Base-by-base conservation (phyloP, 768 basidiomycete species). In the Amanita molliuscula region DNA sequence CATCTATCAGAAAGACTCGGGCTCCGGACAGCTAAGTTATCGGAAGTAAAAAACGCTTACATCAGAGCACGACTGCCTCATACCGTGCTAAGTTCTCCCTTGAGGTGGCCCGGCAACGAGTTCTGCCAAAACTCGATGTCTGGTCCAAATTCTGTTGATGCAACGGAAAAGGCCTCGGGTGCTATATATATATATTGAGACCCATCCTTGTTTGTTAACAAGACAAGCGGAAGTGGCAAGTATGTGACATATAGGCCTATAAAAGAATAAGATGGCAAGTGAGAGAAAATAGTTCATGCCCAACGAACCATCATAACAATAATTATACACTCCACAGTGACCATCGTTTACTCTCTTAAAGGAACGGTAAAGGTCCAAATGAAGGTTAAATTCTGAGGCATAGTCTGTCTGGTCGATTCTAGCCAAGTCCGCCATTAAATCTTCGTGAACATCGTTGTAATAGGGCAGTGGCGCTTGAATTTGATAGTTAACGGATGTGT, bases 401-500 rank as follows among this genome's bases (percentile, higher is more conserved):
- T 80, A 81, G 1, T 58, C 47, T 50, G 69, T 67, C 21, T 55
- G 53, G 36, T 63, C 67, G 50, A 79, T 78, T 37, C 74, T 66
- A 6, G 67, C 70, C 37, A 81, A 61, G 58, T 79, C 78, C 10
- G 61, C 67, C 15, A 69, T 60, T 9, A 82, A 56, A 56, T 83
- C 73, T 56, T 79, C 78, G 50, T 80, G 78, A 6, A 82, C 78
- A 50, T 79, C 77, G 2, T 64, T 54, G 8, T 68, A 59, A 57
- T 77, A 81, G 4, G 79, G 79, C 18, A 62, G 58, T 0, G 78
- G 78, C 1, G 79, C 79, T 46, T 66, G 64, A 37, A 76, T 68
- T 60, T 80, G 73, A 51, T 81, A 81, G 64, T 79, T 81, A 21
- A 75, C 71, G 2, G 79, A 81, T 0, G 79, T 77, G 57, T 81